Evolutionary conservation across 164 flowering plant species (phyloP).

Genomic region (Vitis vinifera): ASM3070453v1 NC_081812.1:14377001-14377500

Average conservation of each 20-base stretch:
- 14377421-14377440: constrained; percentile 29
- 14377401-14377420: constrained; percentile 38
- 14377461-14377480: neutral
- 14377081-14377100: neutral
- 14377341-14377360: constrained; percentile 28
- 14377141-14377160: constrained; percentile 14
- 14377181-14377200: constrained; percentile 9
- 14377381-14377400: constrained; percentile 37
- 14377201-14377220: neutral
- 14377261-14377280: constrained; percentile 15
- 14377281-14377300: constrained; percentile 45
- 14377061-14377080: neutral
- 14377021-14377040: constrained; percentile 1
- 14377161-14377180: constrained; percentile 5
- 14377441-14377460: neutral
- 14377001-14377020: neutral
- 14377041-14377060: constrained; percentile 13
- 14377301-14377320: constrained; percentile 42
- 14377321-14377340: constrained; percentile 43
- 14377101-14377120: neutral
- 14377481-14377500: neutral
- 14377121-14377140: neutral
- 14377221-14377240: constrained; percentile 9
- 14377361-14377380: constrained; percentile 35
- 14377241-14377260: constrained; percentile 12